These are phyloP conservation scores for Barnettozyma wickerhamii DNA, from an alignment of 805 yeast species.

Conservation along the genomic window DNA sequence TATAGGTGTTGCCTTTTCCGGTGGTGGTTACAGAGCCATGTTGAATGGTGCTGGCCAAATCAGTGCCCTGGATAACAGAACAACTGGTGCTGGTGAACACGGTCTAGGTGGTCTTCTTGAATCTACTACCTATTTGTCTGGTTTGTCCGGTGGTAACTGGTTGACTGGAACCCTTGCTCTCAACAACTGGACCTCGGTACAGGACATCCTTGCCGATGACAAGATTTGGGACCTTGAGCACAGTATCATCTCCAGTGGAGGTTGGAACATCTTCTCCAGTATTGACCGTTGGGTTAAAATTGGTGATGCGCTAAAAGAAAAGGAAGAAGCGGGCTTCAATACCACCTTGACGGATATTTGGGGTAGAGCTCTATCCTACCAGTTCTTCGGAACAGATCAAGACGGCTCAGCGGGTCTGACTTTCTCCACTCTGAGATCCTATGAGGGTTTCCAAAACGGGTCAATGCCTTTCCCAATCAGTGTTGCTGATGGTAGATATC, in stretches of 20 bases:
- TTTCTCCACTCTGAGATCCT: slow-evolving; percentile 51
- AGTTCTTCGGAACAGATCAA: slow-evolving; percentile 58
- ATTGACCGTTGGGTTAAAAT: slow-evolving; percentile 51
- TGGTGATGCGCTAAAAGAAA: slow-evolving; percentile 46
- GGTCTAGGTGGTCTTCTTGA: slow-evolving; percentile 73
- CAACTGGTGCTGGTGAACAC: slow-evolving; percentile 45
- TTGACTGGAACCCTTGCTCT: slow-evolving; percentile 61
- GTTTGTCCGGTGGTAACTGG: slow-evolving; percentile 85
- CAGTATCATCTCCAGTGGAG: slow-evolving; percentile 58
- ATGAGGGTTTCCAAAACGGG: slow-evolving; percentile 55
- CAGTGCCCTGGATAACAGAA: slow-evolving; percentile 71
- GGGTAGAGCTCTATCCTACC: slow-evolving; percentile 73
- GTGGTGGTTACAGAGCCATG: slow-evolving; percentile 93
- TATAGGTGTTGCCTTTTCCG: slow-evolving; percentile 63
- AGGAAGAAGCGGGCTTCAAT: slow-evolving; percentile 59
- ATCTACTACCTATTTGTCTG: slow-evolving; percentile 64
- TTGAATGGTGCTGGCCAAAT: slow-evolving; percentile 78
- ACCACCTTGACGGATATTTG: slow-evolving; percentile 68
- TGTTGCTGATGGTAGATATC: slow-evolving; percentile 60
- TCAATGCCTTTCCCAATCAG: slow-evolving; percentile 70
- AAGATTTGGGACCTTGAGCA: slow-evolving; percentile 67
- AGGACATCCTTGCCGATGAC: slow-evolving; percentile 43
- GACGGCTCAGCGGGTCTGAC: slow-evolving; percentile 62
- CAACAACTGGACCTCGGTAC: slow-evolving; percentile 72
- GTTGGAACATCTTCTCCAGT: slow-evolving; percentile 49